These are phyloP conservation scores for Russula virescens DNA, from an alignment of 768 basidiomycete genomes.

Conservation along the genomic window DNA sequence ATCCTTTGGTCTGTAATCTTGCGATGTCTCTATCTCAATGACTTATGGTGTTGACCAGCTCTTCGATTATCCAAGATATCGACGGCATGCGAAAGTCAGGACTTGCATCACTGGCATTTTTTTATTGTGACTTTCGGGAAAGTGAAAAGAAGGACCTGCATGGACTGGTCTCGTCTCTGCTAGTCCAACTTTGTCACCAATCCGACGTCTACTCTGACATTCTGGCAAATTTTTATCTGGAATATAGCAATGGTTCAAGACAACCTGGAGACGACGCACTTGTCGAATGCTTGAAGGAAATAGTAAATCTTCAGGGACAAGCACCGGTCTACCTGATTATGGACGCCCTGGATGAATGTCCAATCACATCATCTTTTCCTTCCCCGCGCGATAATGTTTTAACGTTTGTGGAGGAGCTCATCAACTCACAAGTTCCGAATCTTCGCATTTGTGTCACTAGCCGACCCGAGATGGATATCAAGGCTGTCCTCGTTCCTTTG, in stretches of 20 bases:
- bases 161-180: neutral
- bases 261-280: neutral
- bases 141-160: neutral
- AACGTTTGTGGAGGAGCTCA: neutral
- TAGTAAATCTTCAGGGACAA: neutral
- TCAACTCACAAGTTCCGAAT: neutral
- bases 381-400: neutral
- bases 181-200: neutral
- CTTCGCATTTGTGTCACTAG: neutral
- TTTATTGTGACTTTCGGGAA: neutral
- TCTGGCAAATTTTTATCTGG: neutral
- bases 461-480: constrained; percentile 1
- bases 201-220: neutral
- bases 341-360: constrained; percentile 1
- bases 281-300: neutral
- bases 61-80: neutral
- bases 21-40: neutral
- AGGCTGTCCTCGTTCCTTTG: neutral
- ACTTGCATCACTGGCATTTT: neutral
- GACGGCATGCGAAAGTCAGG: neutral
- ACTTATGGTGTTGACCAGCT: neutral
- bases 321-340: neutral
- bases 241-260: neutral
- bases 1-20: neutral
- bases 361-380: neutral